These are phyloP conservation scores for Agrocybe chaxingu DNA, from an alignment of 768 basidiomycete genomes.

Conservation along the genomic window DNA sequence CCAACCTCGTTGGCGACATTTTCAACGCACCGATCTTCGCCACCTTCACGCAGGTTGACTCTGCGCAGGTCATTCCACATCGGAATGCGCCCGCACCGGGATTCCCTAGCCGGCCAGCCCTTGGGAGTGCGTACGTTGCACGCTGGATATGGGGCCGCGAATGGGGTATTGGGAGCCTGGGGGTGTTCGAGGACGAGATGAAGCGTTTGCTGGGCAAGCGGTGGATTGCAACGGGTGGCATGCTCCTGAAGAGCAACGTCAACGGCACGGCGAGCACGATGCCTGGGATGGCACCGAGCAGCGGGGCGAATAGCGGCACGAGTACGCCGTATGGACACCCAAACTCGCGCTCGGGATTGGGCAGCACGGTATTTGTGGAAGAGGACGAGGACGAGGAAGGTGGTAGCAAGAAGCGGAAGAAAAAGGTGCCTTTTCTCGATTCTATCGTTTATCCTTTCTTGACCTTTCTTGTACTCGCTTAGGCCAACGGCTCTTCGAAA, in stretches of 20 bases:
- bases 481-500: conserved; percentile 37
- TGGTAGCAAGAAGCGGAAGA: conserved; percentile 70
- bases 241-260: conserved; percentile 57
- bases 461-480: not conserved
- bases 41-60: conserved; percentile 72
- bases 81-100: conserved; percentile 71
- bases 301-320: conserved; percentile 60
- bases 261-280: conserved; percentile 33
- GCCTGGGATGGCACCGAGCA: conserved; percentile 25
- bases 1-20: conserved; percentile 76
- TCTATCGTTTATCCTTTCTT: not conserved
- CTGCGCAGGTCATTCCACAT: conserved; percentile 68
- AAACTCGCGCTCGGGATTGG: conserved; percentile 47
- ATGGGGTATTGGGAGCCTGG: conserved; percentile 43
- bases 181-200: conserved; percentile 80
- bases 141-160: conserved; percentile 86
- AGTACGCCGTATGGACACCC: conserved; percentile 64
- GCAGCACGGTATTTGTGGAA: conserved; percentile 52
- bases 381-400: conserved; percentile 75
- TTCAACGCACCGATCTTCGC: conserved; percentile 82
- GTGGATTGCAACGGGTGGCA: conserved; percentile 67
- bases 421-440: conserved; percentile 41
- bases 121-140: conserved; percentile 77
- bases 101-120: conserved; percentile 64
- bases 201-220: conserved; percentile 66